A percentile compares a stretch with the other conserved stretches of the same genome.
These are phyloP conservation scores for Raffaelea deltoideospora DNA, from an alignment of 2,329 filamentous ascomycete species.

Conservation along the genomic window DNA sequence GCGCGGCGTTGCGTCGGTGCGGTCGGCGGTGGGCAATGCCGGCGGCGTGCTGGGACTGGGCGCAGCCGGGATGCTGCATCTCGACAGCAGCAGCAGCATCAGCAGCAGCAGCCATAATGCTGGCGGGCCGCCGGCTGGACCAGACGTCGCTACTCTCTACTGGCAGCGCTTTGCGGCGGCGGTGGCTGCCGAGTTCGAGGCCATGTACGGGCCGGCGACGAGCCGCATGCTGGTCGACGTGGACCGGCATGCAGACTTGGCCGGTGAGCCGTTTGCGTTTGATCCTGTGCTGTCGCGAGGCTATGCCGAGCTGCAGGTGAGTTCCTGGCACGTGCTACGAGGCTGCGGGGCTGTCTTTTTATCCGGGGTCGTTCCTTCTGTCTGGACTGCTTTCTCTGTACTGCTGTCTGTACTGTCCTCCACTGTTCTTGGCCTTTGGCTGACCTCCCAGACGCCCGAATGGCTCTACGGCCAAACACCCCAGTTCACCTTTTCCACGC, in stretches of 20 bases:
- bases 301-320: conserved; percentile 34
- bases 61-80: conserved; percentile 16
- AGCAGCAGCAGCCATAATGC: too few species aligned
- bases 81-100: conserved; percentile 4
- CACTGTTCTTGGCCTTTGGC: too few species aligned
- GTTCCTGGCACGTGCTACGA: background rate
- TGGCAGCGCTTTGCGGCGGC: conserved; percentile 37
- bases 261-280: conserved; percentile 25
- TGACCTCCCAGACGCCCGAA: conserved; percentile 34
- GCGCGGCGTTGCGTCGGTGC: conserved; percentile 80
- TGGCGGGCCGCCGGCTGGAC: too few species aligned
- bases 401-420: background rate
- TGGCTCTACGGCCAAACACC: conserved; percentile 85
- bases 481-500: conserved; percentile 57
- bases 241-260: conserved; percentile 32
- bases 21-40: conserved; percentile 71
- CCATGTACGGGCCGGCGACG: conserved; percentile 42
- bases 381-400: background rate
- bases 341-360: too few species aligned
- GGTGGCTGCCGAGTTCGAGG: conserved; percentile 49
- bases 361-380: background rate
- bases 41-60: too few species aligned
- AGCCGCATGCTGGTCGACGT: conserved; percentile 22
- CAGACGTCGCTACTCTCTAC: too few species aligned
- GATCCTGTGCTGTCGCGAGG: conserved; percentile 32